Evolutionary conservation across 192 early-diverging fungal species (phyloP).

Genomic region (Backusella westeae): DNA sequence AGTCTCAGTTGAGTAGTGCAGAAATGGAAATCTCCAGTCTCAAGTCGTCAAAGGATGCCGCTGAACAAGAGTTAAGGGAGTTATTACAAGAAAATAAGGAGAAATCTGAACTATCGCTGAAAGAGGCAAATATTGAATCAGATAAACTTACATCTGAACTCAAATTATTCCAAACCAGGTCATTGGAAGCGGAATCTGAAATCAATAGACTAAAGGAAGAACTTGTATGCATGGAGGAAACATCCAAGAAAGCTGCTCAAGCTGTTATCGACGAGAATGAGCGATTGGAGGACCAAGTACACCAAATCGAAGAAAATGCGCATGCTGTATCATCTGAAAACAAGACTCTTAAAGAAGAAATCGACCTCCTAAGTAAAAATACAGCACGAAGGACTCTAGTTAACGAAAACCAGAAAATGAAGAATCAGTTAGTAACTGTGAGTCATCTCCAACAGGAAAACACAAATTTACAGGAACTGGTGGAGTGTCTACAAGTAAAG

Average conservation of each 20-base stretch:
- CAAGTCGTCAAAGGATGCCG: not conserved
- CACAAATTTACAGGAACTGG: not conserved
- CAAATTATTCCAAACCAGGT: not conserved
- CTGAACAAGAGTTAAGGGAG: not conserved
- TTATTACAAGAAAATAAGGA: not conserved
- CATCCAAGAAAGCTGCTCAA: not conserved
- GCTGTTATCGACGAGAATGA: not conserved
- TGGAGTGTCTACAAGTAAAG: not conserved
- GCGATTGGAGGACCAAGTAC: not conserved
- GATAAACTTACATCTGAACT: slow-evolving; percentile 7
- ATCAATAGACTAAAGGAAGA: not conserved
- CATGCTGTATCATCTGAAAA: not conserved
- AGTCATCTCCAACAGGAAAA: not conserved
- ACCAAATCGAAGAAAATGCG: not conserved
- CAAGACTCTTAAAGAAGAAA: not conserved
- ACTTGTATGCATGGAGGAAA: not conserved
- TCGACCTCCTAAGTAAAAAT: not conserved
- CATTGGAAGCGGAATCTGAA: not conserved
- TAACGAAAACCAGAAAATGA: slow-evolving; percentile 1
- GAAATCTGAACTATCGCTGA: not conserved
- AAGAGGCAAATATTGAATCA: slow-evolving; percentile 10
- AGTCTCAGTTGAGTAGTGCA: not conserved
- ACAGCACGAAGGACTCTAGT: not conserved
- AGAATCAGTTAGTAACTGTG: not conserved
- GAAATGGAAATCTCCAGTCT: not conserved